These are phyloP conservation scores for Mycena olivaceomarginata DNA, from an alignment of 768 basidiomycete genomes.

Conservation along the genomic window DNA sequence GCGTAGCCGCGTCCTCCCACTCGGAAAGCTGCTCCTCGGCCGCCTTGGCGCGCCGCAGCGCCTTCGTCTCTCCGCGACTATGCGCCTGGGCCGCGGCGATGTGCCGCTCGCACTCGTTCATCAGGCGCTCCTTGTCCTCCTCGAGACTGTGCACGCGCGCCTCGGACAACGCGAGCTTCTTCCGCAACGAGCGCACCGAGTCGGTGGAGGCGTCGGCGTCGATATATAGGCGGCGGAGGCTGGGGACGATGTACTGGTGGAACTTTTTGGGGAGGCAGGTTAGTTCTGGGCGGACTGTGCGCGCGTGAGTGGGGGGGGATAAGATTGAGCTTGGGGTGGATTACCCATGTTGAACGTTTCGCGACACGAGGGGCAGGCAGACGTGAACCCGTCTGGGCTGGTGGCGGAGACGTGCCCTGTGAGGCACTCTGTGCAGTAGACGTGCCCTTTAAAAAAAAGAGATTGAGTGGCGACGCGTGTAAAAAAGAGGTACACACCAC, in stretches of 20 bases:
- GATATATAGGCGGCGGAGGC: conserved; percentile 71
- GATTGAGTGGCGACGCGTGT: conserved; percentile 17
- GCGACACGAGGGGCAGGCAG: conserved; percentile 79
- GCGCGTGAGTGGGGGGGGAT: background rate
- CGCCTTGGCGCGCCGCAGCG: conserved; percentile 41
- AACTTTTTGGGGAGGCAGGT: conserved; percentile 69
- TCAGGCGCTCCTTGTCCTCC: conserved; percentile 64
- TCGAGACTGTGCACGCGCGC: conserved; percentile 60
- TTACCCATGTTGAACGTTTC: conserved; percentile 71
- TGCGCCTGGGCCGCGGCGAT: conserved; percentile 57
- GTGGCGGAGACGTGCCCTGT: conserved; percentile 61
- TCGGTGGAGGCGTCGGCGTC: conserved; percentile 46
- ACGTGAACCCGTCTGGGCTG: conserved; percentile 55
- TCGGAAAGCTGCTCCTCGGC: background rate
- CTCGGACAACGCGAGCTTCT: conserved; percentile 60
- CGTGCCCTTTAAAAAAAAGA: conserved; percentile 66
- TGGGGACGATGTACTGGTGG: conserved; percentile 66
- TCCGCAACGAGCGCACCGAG: conserved; percentile 41
- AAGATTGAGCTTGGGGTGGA: conserved; percentile 29
- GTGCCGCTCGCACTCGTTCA: conserved; percentile 64
- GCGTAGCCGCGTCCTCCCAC: no score
- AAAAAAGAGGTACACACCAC: conserved; percentile 65
- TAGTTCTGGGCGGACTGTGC: conserved; percentile 56
- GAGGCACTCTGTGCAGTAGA: conserved; percentile 79
- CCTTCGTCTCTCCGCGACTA: conserved; percentile 51